Base-by-base conservation (phyloP, 768 basidiomycete genomes). In the Russula foetens region DNA sequence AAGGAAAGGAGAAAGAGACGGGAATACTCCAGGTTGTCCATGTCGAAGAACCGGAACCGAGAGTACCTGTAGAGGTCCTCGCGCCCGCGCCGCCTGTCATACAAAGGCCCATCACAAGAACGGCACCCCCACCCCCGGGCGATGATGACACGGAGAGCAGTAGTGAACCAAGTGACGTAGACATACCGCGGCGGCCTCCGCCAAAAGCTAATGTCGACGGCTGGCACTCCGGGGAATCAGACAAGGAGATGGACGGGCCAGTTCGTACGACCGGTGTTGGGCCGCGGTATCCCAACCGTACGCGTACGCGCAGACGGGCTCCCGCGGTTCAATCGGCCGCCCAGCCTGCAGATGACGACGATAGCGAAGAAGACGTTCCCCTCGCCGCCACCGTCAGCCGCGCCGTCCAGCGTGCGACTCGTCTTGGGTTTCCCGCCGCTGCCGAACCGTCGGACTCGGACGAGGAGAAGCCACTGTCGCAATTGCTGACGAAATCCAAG, bases 301-400 rank as follows among this genome's bases (percentile, higher is more conserved):
- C 55, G 14, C 74, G 71, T 59, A 23, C 55, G 14, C 67, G 61
- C 19, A 52, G 43, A 43, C 71, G 66, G 23, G 64, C 65, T 56
- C 39, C 51, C 49, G 46, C 44, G 38, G 26, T 61, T 28, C 56
- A 63, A 26, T 31, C 55, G 4, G 41, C 51, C 29, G 43, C 60
- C 48, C 55, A 47, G 35, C 52, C 52, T 24, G 48, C 9, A 23
- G 68, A 66, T 19, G 79, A 77, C 52, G 79, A 79, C 21, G 82
- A 84, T 63, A 88, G 87, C 62, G 90, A 90, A 55, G 90, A 92
- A 64, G 90, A 93, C 72, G 65, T 91, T 45, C 92, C 92, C 3
- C 76, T 93, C 9, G 82, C 84, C 26, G 81, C 81, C 2, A 81
- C 86, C 8, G 74, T 84, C n/a, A 75, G 76, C 56, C 80, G 81